A percentile compares a stretch with the other conserved stretches of the same genome.
Conservation (phyloP, 805 yeast species). For the Grigorovia transvaalensis region DNA sequence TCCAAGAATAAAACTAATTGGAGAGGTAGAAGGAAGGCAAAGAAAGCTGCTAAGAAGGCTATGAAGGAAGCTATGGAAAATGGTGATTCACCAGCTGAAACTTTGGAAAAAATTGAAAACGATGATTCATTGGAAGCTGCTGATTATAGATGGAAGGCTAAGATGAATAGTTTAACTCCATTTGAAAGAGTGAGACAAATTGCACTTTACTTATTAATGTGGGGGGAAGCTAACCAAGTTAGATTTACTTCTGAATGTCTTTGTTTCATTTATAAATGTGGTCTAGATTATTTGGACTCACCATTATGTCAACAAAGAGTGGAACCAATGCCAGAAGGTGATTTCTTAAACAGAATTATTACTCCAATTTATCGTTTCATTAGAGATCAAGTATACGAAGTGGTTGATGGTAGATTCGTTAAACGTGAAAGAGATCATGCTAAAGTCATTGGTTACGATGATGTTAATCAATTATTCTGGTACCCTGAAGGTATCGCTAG, state of each 20-base stretch:
- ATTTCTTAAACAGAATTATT: conserved; percentile 80
- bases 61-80: conserved; percentile 46
- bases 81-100: conserved; percentile 49
- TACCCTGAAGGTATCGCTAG: conserved; percentile 97
- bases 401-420: conserved; percentile 69
- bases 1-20: conserved; percentile 48
- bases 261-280: conserved; percentile 92
- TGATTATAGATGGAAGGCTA: conserved; percentile 70
- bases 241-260: conserved; percentile 86
- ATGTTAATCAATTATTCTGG: conserved; percentile 98
- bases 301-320: conserved; percentile 84
- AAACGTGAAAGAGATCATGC: conserved; percentile 82
- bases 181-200: conserved; percentile 71
- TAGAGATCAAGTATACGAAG: conserved; percentile 74
- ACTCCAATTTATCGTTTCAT: conserved; percentile 80
- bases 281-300: conserved; percentile 77
- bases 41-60: conserved; percentile 65
- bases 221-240: conserved; percentile 93
- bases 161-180: conserved; percentile 63
- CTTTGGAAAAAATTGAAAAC: conserved; percentile 60
- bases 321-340: conserved; percentile 79
- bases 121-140: conserved; percentile 82
- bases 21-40: conserved; percentile 62
- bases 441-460: conserved; percentile 85
- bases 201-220: conserved; percentile 61